Evolutionary conservation across 768 basidiomycete genomes (phyloP).

Genomic region (Naganishia onofrii): DNA sequence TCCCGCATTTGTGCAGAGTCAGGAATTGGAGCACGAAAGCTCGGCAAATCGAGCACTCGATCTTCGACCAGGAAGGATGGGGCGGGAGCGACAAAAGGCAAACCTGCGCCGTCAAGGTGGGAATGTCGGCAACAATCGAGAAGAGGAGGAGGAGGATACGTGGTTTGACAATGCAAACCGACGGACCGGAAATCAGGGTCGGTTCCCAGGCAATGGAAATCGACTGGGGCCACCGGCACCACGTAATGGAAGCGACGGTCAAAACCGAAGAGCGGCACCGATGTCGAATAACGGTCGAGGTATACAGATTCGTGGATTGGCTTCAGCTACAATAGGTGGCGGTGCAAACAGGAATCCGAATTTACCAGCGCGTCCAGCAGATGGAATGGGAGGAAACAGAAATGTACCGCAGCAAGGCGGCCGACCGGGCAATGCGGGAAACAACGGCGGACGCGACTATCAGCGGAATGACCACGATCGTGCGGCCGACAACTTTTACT

Average conservation of each 20-base stretch:
- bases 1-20: conserved; percentile 7
- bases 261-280: background rate
- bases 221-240: conserved; percentile 2
- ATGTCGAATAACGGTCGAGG: background rate
- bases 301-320: conserved; percentile 16
- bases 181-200: background rate
- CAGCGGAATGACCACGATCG: conserved; percentile 9
- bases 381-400: background rate
- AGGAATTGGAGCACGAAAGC: conserved; percentile 13
- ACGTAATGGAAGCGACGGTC: background rate
- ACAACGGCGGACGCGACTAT: conserved; percentile 7
- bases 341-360: background rate
- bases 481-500: conserved; percentile 15
- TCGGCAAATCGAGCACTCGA: background rate
- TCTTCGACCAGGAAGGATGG: conserved; percentile 20
- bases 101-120: conserved; percentile 18
- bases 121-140: background rate
- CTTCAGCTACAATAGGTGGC: background rate
- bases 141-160: conserved; percentile 11
- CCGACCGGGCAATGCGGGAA: background rate
- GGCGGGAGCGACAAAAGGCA: conserved; percentile 5
- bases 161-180: conserved; percentile 7
- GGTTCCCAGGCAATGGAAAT: conserved; percentile 6
- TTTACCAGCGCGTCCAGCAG: background rate
- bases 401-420: background rate